These are phyloP conservation scores for Plasmopara muralis DNA, from an alignment of 352 stramenopile species.

Conservation along the genomic window DNA sequence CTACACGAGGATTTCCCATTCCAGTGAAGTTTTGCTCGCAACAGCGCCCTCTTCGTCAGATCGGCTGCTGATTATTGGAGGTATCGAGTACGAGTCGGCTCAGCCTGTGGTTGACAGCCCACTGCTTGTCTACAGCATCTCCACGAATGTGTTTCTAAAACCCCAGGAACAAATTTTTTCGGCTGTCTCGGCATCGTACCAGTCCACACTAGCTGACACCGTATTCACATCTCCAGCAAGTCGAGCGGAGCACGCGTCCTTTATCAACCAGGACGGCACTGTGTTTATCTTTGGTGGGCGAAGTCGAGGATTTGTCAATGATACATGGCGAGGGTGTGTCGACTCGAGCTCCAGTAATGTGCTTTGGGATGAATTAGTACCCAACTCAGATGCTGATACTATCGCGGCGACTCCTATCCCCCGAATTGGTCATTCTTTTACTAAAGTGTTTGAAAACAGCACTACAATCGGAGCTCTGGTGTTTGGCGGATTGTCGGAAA, in stretches of 20 bases:
- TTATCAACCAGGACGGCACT: too few species aligned
- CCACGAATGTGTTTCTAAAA: slow-evolving; percentile 5
- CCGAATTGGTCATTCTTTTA: slow-evolving; percentile 30
- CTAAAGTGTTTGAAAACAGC: slow-evolving; percentile 34
- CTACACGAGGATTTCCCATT: background rate
- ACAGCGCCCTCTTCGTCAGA: slow-evolving; percentile 7
- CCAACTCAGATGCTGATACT: too few species aligned
- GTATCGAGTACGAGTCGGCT: slow-evolving; percentile 63
- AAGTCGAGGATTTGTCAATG: too few species aligned
- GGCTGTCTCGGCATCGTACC: too few species aligned
- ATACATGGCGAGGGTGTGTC: too few species aligned
- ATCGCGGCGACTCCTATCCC: background rate
- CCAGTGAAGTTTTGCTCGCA: slow-evolving; percentile 22
- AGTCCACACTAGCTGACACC: too few species aligned
- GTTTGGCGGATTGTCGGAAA: slow-evolving; percentile 28
- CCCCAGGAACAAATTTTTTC: too few species aligned
- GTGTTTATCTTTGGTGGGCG: too few species aligned
- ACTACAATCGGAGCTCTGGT: slow-evolving; percentile 1
- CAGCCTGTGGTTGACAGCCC: slow-evolving; percentile 52
- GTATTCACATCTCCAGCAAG: too few species aligned
- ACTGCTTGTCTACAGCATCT: slow-evolving; percentile 46
- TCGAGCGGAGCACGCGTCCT: too few species aligned
- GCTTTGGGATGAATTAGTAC: too few species aligned
- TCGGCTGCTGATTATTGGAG: slow-evolving; percentile 48
- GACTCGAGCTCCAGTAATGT: too few species aligned